These are phyloP conservation scores for Fulvia fulva DNA, from an alignment of 2,329 filamentous ascomycete species.

Conservation along the genomic window DNA sequence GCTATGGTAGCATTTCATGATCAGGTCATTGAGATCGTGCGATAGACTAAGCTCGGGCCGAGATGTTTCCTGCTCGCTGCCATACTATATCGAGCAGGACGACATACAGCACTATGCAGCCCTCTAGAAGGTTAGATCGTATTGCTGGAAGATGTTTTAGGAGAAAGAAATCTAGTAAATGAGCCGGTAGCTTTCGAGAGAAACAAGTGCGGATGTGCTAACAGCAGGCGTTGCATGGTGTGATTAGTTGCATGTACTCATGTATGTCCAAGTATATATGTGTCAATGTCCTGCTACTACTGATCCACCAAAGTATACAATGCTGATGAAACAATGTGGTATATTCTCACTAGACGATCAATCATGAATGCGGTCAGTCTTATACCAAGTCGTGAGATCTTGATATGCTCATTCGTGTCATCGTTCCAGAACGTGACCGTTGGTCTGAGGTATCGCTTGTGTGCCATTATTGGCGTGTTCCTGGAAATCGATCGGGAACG, in stretches of 20 bases:
- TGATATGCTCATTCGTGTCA: not conserved
- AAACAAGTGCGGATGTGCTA: not conserved
- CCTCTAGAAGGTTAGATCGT: no score
- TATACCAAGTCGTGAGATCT: not conserved
- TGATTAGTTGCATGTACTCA: not conserved
- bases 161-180: no score
- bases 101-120: not conserved
- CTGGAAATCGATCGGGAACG: constrained; percentile 34
- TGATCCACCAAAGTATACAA: not conserved
- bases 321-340: not conserved
- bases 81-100: not conserved
- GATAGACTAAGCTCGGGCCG: constrained; percentile 1
- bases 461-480: constrained; percentile 5
- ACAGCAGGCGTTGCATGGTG: not conserved
- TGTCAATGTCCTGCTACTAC: not conserved
- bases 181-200: no score
- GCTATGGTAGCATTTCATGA: not conserved
- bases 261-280: not conserved
- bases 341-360: not conserved
- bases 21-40: not conserved
- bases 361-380: not conserved
- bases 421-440: not conserved
- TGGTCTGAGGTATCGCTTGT: not conserved
- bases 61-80: not conserved
- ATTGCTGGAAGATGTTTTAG: no score